Evolutionary conservation across 176 grass and related monocot species (phyloP).

Genomic region (Oryza coarctata): DNA sequence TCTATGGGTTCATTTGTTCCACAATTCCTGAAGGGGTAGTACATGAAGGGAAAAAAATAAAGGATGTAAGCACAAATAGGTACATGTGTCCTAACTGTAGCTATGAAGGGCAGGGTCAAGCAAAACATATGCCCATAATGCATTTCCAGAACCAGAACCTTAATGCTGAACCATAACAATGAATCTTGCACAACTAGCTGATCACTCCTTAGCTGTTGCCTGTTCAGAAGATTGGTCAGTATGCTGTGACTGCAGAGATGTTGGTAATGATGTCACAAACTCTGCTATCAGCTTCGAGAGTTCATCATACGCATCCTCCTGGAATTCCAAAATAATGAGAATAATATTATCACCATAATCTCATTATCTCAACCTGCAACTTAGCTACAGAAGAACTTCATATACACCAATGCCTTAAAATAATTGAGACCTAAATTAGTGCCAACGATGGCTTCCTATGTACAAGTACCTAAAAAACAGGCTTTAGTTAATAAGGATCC

Average conservation of each 20-base stretch:
- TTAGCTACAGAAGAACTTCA: neutral
- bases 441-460: neutral
- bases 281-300: slow-evolving; percentile 44
- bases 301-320: slow-evolving; percentile 58
- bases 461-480: neutral
- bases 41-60: neutral
- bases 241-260: neutral
- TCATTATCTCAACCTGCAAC: neutral
- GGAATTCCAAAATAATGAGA: slow-evolving; percentile 3
- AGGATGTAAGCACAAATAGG: neutral
- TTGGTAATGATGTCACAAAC: slow-evolving; percentile 42
- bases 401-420: neutral
- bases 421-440: neutral
- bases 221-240: slow-evolving; percentile 4
- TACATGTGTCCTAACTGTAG: neutral
- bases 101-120: neutral
- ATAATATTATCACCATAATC: neutral
- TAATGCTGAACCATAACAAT: slow-evolving; percentile 22
- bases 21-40: neutral
- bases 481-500: neutral
- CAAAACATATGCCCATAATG: neutral
- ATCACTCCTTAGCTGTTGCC: slow-evolving; percentile 1
- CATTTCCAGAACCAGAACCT: slow-evolving; percentile 10
- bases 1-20: neutral
- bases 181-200: neutral